Evolutionary conservation across 179 eudicot species (phyloP), one percentile per base, ranked within the genome.

Genomic region (Gypsophila paniculata): DNA sequence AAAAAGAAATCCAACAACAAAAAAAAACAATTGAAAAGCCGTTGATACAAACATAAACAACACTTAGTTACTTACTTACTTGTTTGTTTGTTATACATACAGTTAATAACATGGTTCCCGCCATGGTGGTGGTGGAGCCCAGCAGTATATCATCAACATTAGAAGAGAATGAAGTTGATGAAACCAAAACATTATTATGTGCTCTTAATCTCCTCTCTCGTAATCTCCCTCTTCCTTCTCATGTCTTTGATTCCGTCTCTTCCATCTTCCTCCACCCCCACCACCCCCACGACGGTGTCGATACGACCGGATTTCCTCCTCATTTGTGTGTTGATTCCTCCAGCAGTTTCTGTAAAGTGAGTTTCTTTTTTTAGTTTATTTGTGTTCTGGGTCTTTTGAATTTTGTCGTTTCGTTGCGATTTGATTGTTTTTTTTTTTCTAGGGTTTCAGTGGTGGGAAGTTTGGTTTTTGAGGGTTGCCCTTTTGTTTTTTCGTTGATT

Each of bases 201-300:
- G 99, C 98, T 2, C 90, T 95, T 73, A 92, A 90, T 77, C 81
- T 92, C 71, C 83, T 95, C 80, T 95, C 99, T n/a, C 89, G 98
- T 21, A 86, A 95, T 61, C 86, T 95, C 67, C 99, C 99, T 70
- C 86, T 95, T 18, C 98, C 99, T 19, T 78, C 83, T 0, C 81
- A 89, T n/a, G 85, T 95, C 9, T 83, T 87, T 73, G 86, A 87
- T 38, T 81, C 95, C 39, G 93, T 92, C 23, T 84, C 87, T 51
- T 82, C 87, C 44, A 92, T 95, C 61, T 94, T 81, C 72, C n/a
- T n/a, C n/a, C n/a, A n/a, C n/a, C n/a, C n/a, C n/a, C n/a, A n/a
- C n/a, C n/a, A n/a, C n/a, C n/a, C n/a, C n/a, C n/a, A n/a, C n/a
- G n/a, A n/a, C n/a, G n/a, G n/a, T n/a, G n/a, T n/a, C n/a, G n/a